Evolutionary conservation across 768 basidiomycete genomes (phyloP).

Genomic region (Lactifluus rugatus): DNA sequence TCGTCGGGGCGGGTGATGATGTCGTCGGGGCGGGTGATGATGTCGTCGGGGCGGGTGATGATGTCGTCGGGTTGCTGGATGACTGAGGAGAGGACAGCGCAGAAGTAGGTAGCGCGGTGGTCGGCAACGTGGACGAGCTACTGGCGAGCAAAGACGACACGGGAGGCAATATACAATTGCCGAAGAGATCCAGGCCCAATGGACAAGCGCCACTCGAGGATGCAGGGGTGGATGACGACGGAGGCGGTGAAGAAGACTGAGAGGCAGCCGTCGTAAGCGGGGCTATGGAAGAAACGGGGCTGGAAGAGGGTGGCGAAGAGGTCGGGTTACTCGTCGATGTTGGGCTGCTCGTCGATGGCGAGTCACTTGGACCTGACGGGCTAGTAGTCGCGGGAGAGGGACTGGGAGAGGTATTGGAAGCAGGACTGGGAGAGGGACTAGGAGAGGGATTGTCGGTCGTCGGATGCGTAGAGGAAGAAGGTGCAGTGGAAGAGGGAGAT

Average conservation of each 20-base stretch:
- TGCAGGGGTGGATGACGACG: slow-evolving; percentile 8
- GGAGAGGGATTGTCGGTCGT: background rate
- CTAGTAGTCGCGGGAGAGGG: background rate
- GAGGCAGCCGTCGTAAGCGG: background rate
- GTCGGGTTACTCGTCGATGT: slow-evolving; percentile 6
- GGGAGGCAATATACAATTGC: background rate
- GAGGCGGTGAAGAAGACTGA: background rate
- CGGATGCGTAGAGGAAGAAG: background rate
- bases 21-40: background rate
- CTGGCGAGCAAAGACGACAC: background rate
- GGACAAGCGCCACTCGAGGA: background rate
- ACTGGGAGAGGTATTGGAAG: no score
- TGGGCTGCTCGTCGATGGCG: background rate
- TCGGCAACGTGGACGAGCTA: background rate
- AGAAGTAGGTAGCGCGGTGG: background rate
- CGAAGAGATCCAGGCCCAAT: background rate
- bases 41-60: background rate
- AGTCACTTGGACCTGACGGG: background rate
- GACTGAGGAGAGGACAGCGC: background rate
- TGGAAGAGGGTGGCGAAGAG: background rate
- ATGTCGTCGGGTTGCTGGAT: background rate
- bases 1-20: background rate
- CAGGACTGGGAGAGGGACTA: no score
- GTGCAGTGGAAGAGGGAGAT: background rate
- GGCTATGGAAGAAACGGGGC: slow-evolving; percentile 14